Evolutionary conservation across 2,329 filamentous ascomycete genomes (phyloP), one percentile per base, ranked within the genome.

Genomic region (Sarocladium oryzae): DNA sequence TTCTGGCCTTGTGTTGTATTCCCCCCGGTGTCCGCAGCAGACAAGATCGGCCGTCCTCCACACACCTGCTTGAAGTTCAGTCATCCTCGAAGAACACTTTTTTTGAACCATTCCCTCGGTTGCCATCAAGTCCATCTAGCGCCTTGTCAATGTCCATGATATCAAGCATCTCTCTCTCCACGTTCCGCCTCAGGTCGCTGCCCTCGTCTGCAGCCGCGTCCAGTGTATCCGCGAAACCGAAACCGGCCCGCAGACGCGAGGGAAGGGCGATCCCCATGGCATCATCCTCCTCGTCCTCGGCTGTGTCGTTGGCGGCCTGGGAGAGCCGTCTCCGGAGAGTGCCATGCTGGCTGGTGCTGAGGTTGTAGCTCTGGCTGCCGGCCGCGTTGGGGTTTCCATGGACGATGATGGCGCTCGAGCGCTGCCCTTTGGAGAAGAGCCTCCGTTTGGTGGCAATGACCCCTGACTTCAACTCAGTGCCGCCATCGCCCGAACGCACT

Each of bases 101-200:
- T 64, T 77, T 78, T 51, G 69, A 70, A 43, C 73, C 75, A 51
- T 67, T 69, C 30, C 69, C 70, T 41, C 74, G 67, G 30, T 71
- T 70, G 35, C 64, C 69, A 51, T 81, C 75, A 76, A 85, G 70
- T 48, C 67, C 70, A 45, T 79, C 74, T 50, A 85, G 63, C 46
- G 75, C 77, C 53, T 78, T 75, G 57, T 85, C 82, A 59, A 85
- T 82, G 57, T 81, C 80, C 73, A 83, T 78, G 40, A 85, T 81
- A 60, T 84, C 81, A 57, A 85, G 69, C 71, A 83, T 77, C 63
- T 83, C 79, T 26, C 73, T 71, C 60, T 83, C 79, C 11, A 82
- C 70, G 52, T 82, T 73, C 28, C 79, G 68, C 23, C 69, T 67
- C 20, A 74, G 68, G 49, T 78, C 74, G 30, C 75, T 71, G 20